Evolutionary conservation across 2,329 filamentous ascomycete genomes (phyloP), one percentile per base, ranked within the genome.

Genomic region (Colletotrichum shisoi): DNA sequence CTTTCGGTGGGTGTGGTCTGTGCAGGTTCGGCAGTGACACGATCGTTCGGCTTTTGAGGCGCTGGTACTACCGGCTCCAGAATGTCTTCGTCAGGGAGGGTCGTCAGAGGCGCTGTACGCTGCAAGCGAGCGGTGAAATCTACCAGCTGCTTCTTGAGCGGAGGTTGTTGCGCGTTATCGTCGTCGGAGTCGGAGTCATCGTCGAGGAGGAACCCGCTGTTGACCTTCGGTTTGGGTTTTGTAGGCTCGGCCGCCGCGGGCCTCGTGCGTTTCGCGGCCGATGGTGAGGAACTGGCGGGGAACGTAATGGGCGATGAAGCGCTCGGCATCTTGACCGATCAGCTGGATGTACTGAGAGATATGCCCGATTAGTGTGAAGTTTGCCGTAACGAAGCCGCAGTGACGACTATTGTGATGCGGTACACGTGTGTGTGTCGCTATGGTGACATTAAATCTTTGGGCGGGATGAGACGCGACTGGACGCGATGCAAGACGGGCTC

Each of bases 261-360:
- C 70, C 73, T 73, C 56, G 77, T 69, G 68, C 79, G 78, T 70
- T 80, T 81, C 37, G 74, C 66, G 2, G 73, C 70, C 1, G 72
- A 73, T 46, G 76, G 76, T 44, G 76, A 71, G 27, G 86, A 85
- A 72, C 81, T 86, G 7, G 80, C 76, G 2, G 86, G 85, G 67
- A 86, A 86, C 31, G 80, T 73, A 21, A 88, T 76, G 2, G 88
- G 85, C 15, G 88, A 89, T 7, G 88, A 89, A 45, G 85, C 81
- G 44, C 84, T 81, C 31, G 86, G 78, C 87, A 91, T 90, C 49
- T 58, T 65, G 65, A 7, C 3, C 19, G 1, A 7, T 24, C 6
- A 17, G 7, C 24, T 44, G 15, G 8, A 39, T 2, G 7, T 19
- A 24, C 11, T 12, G 5, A 24, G 3, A 9, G 17, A 17, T 27